Percentiles rank a stretch among this genome's conserved stretches.
phyloP scores from a whole-genome alignment of 371 early-diverging fungal genomes.

The Coemansia sp. region DNA sequence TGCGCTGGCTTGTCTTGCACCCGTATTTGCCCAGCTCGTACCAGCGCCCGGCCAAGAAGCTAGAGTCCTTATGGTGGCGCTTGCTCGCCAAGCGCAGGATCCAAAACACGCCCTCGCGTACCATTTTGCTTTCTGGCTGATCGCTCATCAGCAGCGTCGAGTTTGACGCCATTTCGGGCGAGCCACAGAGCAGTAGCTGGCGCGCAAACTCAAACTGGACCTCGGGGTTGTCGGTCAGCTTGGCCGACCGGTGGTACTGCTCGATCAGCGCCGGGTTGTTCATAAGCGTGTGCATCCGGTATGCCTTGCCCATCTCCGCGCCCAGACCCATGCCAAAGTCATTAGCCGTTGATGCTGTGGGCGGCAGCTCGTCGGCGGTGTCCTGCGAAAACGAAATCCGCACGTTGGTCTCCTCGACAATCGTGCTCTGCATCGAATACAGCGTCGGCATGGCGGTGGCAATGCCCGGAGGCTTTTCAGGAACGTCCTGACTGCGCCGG shows the following conservation, averaged over 20 bases:
- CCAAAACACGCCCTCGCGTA: slow-evolving; percentile 49
- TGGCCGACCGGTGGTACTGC: slow-evolving; percentile 64
- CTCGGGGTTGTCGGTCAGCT: slow-evolving; percentile 59
- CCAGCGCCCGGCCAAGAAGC: slow-evolving; percentile 48
- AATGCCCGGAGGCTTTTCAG: slow-evolving; percentile 17
- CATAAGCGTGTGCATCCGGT: slow-evolving; percentile 45
- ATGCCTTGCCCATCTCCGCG: slow-evolving; percentile 41
- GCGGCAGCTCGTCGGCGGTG: slow-evolving; percentile 9
- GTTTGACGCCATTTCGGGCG: slow-evolving; percentile 37
- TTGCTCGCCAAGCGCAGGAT: slow-evolving; percentile 43
- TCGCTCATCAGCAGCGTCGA: slow-evolving; percentile 13
- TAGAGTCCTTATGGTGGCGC: slow-evolving; percentile 25
- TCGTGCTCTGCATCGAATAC: slow-evolving; percentile 37
- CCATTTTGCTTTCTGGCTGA: slow-evolving; percentile 30
- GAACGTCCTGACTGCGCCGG: slow-evolving; percentile 35
- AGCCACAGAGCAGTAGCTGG: slow-evolving; percentile 45
- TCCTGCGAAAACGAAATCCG: slow-evolving; percentile 40
- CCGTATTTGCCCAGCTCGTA: slow-evolving; percentile 48
- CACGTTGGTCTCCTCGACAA: slow-evolving; percentile 24
- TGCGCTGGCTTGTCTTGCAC: slow-evolving; percentile 31
- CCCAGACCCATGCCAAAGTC: slow-evolving; percentile 46
- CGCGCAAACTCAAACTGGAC: slow-evolving; percentile 70
- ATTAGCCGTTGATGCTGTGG: slow-evolving; percentile 13
- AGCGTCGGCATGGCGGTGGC: slow-evolving; percentile 43
- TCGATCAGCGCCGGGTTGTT: slow-evolving; percentile 46